These are phyloP conservation scores for Solanum paucissectum DNA, from an alignment of 257 asterid genomes.

Conservation along the genomic window DNA sequence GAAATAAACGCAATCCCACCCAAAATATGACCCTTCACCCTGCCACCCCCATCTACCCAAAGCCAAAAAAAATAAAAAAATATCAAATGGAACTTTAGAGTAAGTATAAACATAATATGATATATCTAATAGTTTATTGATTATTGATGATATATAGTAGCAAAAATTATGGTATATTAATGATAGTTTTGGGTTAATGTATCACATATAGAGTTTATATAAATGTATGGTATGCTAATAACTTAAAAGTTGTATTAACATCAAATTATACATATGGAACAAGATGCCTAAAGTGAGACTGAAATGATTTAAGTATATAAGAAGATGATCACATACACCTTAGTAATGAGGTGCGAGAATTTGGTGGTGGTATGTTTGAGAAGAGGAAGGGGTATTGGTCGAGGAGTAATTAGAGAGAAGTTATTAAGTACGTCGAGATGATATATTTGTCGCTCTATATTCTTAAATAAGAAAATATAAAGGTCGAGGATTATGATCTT, in stretches of 20 bases:
- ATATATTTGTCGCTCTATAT: accelerated
- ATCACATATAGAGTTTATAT: not conserved
- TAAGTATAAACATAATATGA: not conserved
- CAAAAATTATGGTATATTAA: not conserved
- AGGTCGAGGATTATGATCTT: not conserved
- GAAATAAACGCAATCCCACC: not conserved
- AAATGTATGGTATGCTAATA: not conserved
- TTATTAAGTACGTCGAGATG: not conserved
- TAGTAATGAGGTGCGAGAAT: not conserved
- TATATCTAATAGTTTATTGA: not conserved
- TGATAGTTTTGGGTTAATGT: not conserved
- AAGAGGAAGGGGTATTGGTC: not conserved
- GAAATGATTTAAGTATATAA: not conserved
- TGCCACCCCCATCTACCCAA: not conserved
- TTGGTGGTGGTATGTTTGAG: not conserved
- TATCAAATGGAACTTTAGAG: not conserved
- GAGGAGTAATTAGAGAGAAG: not conserved
- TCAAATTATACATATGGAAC: no score
- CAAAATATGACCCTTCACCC: no score
- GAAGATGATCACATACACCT: not conserved
- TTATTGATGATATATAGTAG: not conserved
- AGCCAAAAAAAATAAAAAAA: not conserved
- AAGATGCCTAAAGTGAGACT: not conserved
- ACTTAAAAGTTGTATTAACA: not conserved
- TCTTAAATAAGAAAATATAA: accelerated